Base-by-base conservation (phyloP, 768 basidiomycete genomes). In the Lentinus tigrinus region DNA sequence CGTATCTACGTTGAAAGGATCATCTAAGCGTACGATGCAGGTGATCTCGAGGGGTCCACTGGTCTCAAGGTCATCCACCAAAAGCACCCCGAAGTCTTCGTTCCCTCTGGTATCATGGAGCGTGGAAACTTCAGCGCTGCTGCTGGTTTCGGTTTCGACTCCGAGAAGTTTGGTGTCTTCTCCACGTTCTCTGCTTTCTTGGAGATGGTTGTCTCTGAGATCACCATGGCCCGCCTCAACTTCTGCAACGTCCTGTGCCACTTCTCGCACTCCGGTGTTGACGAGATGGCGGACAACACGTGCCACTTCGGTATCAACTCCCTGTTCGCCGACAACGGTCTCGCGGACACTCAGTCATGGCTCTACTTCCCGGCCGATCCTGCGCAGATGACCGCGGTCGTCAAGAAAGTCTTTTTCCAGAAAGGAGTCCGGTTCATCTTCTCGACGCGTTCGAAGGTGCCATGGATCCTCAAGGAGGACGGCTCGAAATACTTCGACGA, bases 151-250 rank as follows among this genome's bases (percentile, higher is more conserved):
- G 93, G 93, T 40, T 93, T 92, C 67, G 88, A 85, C 37, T 71
- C 80, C 23, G 81, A 92, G 66, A 93, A 92, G 72, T 89, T 88
- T 58, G 92, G 93, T 60, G 89, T 93, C 55, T 92, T 92, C 77
- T 91, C 91, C 24, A 94, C 93, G 4, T 95, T 95, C 76, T 90
- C 89, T 48, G 92, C 93, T 3, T 95, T 95, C 80, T 78, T 93
- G 57, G 93, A 95, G 81, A 94, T 94, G 93, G 78, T 90, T 48
- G 72, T 95, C 53, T 93, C 91, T 4, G 93, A 95, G 72, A 75
- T 93, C 51, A 94, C 93, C 11, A 95, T 94, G 93, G 93, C 93
- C n/a, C 83, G 93, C 52, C 72, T 95, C 70, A 95, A 95, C 72
- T 80, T 89, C 65, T 90, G 89, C 78, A 95, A 94, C 67, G 86